phyloP scores from a whole-genome alignment of 176 grass and related monocot species.

The barley (Hordeum vulgare) region DNA sequence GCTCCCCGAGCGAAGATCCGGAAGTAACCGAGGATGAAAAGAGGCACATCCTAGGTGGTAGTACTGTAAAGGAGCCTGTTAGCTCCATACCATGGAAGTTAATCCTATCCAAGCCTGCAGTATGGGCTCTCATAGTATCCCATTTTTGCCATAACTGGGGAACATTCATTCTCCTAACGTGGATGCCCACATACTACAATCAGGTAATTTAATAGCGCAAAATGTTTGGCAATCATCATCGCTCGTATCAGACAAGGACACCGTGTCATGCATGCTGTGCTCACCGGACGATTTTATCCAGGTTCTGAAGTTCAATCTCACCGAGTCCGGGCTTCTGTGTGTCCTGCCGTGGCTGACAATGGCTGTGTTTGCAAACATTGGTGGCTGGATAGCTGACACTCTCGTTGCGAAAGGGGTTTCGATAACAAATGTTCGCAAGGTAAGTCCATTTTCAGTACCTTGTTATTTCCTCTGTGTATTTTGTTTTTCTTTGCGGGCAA shows the following conservation, averaged over 20 bases:
- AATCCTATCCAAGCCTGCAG: constrained; percentile 90
- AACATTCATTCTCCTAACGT: constrained; percentile 95
- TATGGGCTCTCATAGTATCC: constrained; percentile 96
- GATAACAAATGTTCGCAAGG: constrained; percentile 86
- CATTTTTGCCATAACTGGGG: constrained; percentile 99
- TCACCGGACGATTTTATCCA: constrained; percentile 21
- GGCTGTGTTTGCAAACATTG: constrained; percentile 89
- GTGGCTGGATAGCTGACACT: constrained; percentile 95
- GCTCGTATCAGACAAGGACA: constrained; percentile 8
- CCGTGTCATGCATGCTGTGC: background rate
- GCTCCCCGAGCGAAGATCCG: constrained; percentile 77
- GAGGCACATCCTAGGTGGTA: constrained; percentile 65
- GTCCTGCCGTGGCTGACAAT: constrained; percentile 96
- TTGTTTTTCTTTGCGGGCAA: background rate
- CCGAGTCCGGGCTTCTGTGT: constrained; percentile 83
- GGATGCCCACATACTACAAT: constrained; percentile 99
- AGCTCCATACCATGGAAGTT: constrained; percentile 85
- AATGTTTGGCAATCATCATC: background rate
- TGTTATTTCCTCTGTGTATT: background rate
- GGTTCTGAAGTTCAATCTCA: constrained; percentile 97
- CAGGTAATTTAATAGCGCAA: constrained; percentile 45
- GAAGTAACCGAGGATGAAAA: constrained; percentile 58
- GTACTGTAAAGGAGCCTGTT: constrained; percentile 60
- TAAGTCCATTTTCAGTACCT: constrained; percentile 21
- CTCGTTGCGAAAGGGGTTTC: constrained; percentile 73